Base-by-base conservation (phyloP, 129 eudicot genomes). In the Chrysanthemum lavandulifolium region DNA sequence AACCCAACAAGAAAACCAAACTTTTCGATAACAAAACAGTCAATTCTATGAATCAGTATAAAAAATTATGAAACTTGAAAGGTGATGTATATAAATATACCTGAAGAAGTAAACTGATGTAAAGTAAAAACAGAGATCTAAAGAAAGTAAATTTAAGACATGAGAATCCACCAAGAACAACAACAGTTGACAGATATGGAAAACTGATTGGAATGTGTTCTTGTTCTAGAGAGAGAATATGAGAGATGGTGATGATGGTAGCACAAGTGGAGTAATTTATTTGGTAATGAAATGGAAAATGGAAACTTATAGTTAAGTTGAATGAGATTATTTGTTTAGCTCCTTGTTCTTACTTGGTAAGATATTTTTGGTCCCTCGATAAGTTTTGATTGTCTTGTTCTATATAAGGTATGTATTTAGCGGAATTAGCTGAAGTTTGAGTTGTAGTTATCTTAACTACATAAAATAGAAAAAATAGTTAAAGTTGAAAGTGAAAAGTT, bases 191-290 rank as follows among this genome's bases (percentile, higher is more conserved):
- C 68, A 56, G 67, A 75, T 50, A 64, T n/a, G 40, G 77, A 56
- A 78, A 78, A 57, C 58, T 65, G 73, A 75, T 57, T 56, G 79
- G 40, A 68, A 68, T 31, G 57, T 55, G 67, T 43, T 57, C 52
- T 64, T 25, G 61, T 21, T 25, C 49, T 72, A 13, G 75, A 36
- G 68, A 59, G 72, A 56, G 76, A 62, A 50, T 12, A 74, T 50
- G 31, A 62, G 51, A 51, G 49, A 27, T 18, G 10, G 19, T 40
- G 71, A 40, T 14, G 72, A 53, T 53, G 76, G 65, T 65, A 65
- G 78, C 72, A 56, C 82, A 78, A 72, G 71, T 57, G 78, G 78
- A 72, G 69, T 76, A 70, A 74, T 74, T 74, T 56, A 68, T 78
- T 69, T 69, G 81, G 81, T 58, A 64, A 69, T 74, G 80, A 62